Base-by-base conservation (phyloP, 1,284 basidiomycete species). In the Rugosomyces carneus region DNA sequence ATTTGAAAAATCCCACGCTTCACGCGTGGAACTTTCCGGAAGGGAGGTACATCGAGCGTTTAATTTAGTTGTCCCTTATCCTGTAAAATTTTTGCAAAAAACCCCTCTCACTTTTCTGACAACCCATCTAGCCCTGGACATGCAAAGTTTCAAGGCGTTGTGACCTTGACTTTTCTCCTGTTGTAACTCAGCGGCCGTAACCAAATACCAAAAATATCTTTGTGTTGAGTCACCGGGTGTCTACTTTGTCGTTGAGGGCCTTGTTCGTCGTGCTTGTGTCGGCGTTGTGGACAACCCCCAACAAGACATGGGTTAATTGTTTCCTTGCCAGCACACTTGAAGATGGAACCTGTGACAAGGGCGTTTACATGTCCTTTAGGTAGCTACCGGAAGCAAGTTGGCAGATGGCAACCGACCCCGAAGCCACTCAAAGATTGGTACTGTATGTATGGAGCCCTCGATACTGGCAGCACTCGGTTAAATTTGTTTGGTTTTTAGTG, bases 1-100 rank as follows among this genome's bases (percentile, higher is more conserved):
- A 21, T 53, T 49, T 57, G 57, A n/a, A 58, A 53, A 53, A 55
- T 54, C 42, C 51, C 45, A 26, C 24, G 24, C 5, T 5, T 5
- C 24, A 10, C 24, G 24, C 24, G 24, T 60, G 63, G 64, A 53
- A 56, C 55, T 42, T 50, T 46, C 60, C 60, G 63, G n/a, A n/a
- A n/a, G n/a, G n/a, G n/a, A n/a, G n/a, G n/a, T n/a, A n/a, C n/a
- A n/a, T n/a, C n/a, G n/a, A n/a, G n/a, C n/a, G n/a, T n/a, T n/a
- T n/a, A n/a, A n/a, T n/a, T n/a, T n/a, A n/a, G n/a, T n/a, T n/a
- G n/a, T n/a, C n/a, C n/a, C n/a, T n/a, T n/a, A n/a, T n/a, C n/a
- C n/a, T n/a, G n/a, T n/a, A n/a, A n/a, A n/a, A n/a, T n/a, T n/a
- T n/a, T n/a, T n/a, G n/a, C n/a, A n/a, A n/a, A n/a, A n/a, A n/a